Evolutionary conservation across 2,329 filamentous ascomycete species (phyloP).

Genomic region (Corinectria fuckeliana): DNA sequence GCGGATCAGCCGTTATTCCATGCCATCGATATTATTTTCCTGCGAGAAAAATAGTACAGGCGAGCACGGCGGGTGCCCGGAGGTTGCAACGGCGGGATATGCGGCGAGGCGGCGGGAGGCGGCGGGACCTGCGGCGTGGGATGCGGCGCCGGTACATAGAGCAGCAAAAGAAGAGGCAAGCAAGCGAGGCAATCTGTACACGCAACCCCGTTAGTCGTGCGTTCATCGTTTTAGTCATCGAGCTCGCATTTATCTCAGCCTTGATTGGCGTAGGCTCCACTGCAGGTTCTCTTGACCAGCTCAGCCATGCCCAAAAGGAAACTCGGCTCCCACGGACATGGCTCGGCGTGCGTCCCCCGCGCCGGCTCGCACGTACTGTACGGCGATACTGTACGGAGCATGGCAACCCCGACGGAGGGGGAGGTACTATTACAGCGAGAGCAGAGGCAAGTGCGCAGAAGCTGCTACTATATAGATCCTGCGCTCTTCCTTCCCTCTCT

Average conservation of each 20-base stretch:
- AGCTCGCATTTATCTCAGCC: background rate
- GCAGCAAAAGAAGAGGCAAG: background rate
- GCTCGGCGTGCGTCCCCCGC: background rate
- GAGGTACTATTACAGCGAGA: background rate
- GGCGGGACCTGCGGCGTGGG: background rate
- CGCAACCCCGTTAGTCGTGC: background rate
- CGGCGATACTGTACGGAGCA: slow-evolving; percentile 13
- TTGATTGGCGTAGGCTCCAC: background rate
- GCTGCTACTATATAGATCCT: background rate
- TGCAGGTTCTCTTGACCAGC: background rate
- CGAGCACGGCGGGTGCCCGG: background rate
- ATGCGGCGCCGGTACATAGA: background rate
- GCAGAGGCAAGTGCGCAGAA: background rate
- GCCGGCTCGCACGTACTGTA: slow-evolving; percentile 5
- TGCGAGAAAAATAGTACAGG: background rate
- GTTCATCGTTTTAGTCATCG: background rate
- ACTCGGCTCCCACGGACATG: background rate
- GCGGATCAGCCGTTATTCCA: background rate
- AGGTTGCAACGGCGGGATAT: background rate
- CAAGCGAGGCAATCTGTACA: background rate
- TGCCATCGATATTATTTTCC: background rate
- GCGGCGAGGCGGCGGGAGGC: background rate
- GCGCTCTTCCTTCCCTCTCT: background rate
- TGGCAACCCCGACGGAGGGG: background rate
- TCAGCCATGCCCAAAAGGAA: background rate